phyloP scores from a whole-genome alignment of 139 green algal species.

The Trebouxia sp. region DNA sequence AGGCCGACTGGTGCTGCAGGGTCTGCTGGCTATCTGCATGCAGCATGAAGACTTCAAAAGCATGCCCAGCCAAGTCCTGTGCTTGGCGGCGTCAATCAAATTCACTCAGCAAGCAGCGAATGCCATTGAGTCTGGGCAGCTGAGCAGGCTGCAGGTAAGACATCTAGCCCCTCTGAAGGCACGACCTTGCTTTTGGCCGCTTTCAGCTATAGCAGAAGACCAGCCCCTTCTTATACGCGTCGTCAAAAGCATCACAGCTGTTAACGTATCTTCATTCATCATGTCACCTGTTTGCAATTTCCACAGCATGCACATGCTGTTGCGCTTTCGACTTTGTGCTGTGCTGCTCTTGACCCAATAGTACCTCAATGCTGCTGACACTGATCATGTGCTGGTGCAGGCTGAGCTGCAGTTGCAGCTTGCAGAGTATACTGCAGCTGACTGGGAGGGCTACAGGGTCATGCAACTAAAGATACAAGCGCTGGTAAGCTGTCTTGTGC shows the following conservation, averaged over 20 bases:
- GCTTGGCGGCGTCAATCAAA: conserved; percentile 60
- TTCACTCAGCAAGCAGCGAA: conserved; percentile 61
- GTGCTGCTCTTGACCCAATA: too few species aligned
- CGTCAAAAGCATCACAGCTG: too few species aligned
- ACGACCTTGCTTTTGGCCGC: too few species aligned
- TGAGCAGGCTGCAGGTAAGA: conserved; percentile 6
- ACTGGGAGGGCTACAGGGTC: conserved; percentile 60
- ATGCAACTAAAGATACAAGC: conserved; percentile 81
- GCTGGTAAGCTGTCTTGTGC: conserved; percentile 25
- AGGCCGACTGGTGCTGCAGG: too few species aligned
- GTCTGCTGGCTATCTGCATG: conserved; percentile 39
- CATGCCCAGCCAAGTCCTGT: conserved; percentile 59
- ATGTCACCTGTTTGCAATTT: too few species aligned
- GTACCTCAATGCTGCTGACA: too few species aligned
- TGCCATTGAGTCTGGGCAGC: conserved; percentile 25
- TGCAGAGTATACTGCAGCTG: conserved; percentile 52
- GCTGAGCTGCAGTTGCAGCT: conserved; percentile 53
- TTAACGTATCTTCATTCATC: too few species aligned
- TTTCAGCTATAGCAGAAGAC: too few species aligned
- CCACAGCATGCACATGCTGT: too few species aligned
- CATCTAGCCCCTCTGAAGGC: too few species aligned
- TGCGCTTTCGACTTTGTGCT: too few species aligned
- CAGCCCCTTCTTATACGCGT: too few species aligned
- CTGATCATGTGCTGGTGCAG: conserved; percentile 48
- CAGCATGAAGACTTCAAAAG: conserved; percentile 47